Evolutionary conservation across 495 filamentous ascomycete genomes (phyloP), one percentile per base, ranked within the genome.

Genomic region (Glarea lozoyensis): DNA sequence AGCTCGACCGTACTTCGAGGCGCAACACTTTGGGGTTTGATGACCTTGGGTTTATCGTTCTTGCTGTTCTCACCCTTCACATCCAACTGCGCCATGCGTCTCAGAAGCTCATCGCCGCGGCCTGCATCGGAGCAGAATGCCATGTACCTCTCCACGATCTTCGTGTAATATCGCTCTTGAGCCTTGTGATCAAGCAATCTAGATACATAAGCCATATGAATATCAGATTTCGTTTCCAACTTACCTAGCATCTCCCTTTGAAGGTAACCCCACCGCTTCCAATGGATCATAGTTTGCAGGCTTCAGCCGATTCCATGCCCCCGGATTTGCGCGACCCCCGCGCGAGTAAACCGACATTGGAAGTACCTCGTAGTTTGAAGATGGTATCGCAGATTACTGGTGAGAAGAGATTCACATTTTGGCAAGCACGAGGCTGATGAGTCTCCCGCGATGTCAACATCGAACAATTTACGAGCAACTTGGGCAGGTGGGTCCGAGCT

Each of bases 71-170:
- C 36, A 9, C 24, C 22, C 16, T 46, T 45, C 9, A 78, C 44
- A 35, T 75, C 64, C 23, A 92, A 72, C 2, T 75, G 76, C 4
- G 82, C 73, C 50, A 93, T 86, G 40, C 81, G 79, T 42, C 72
- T 70, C 45, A 87, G 76, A 20, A 96, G 76, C 43, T 79, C 72
- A 46, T 84, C 77, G 24, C 74, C 65, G 55, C 78, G 71, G 40
- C 72, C 74, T 21, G 76, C 72, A 10, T 70, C 60, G 32, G 82
- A 82, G 64, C 87, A 92, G 62, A 95, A 92, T 47, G 72, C 75
- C 69, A 93, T 81, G 64, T 92, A 98, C 40, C 86, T 79, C 50
- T 85, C 76, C 42, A 84, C 75, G 48, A 97, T 90, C 56, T 76
- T 87, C 52, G 82, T 71, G 61, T 84, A 95, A 71, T 93, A 96